These are phyloP conservation scores for Prunus mira DNA, from an alignment of 306 rosid species.

Conservation along the genomic window DNA sequence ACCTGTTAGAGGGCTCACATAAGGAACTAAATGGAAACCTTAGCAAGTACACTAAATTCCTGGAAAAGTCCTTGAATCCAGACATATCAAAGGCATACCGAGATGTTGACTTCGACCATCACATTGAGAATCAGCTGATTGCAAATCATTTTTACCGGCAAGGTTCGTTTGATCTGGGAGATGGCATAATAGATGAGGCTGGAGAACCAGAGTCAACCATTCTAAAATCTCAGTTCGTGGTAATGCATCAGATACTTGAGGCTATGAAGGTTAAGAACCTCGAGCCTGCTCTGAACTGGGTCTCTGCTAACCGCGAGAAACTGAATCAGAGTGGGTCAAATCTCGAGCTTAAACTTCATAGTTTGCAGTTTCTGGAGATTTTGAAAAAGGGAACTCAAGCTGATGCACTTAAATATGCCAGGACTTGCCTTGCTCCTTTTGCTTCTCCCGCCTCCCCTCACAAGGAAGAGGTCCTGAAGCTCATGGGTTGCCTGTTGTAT, in stretches of 20 bases:
- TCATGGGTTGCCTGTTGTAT: constrained; percentile 77
- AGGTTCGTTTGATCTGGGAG: constrained; percentile 77
- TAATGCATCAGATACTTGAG: constrained; percentile 66
- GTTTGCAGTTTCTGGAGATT: constrained; percentile 69
- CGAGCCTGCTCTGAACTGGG: constrained; percentile 84
- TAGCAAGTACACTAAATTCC: constrained; percentile 60
- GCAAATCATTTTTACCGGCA: constrained; percentile 71
- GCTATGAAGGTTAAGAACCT: constrained; percentile 62
- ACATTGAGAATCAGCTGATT: constrained; percentile 57
- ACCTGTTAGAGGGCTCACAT: constrained; percentile 62
- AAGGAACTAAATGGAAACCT: constrained; percentile 59
- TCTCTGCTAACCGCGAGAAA: constrained; percentile 46
- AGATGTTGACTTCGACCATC: constrained; percentile 68
- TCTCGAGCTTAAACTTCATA: constrained; percentile 69
- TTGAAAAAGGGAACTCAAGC: constrained; percentile 50
- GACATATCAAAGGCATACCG: constrained; percentile 86
- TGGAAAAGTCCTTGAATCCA: constrained; percentile 56
- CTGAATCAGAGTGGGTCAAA: constrained; percentile 51
- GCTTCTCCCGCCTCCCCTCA: constrained; percentile 48
- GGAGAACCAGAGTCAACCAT: constrained; percentile 52
- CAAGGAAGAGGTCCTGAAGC: constrained; percentile 75
- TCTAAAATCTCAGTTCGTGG: constrained; percentile 55
- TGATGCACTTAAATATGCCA: constrained; percentile 65
- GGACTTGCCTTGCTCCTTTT: constrained; percentile 60
- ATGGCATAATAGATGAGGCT: constrained; percentile 62